A percentile compares a stretch with the other conserved stretches of the same genome.
Conservation (phyloP, 176 grass and related monocot genomes). For the Ananas comosus region DNA sequence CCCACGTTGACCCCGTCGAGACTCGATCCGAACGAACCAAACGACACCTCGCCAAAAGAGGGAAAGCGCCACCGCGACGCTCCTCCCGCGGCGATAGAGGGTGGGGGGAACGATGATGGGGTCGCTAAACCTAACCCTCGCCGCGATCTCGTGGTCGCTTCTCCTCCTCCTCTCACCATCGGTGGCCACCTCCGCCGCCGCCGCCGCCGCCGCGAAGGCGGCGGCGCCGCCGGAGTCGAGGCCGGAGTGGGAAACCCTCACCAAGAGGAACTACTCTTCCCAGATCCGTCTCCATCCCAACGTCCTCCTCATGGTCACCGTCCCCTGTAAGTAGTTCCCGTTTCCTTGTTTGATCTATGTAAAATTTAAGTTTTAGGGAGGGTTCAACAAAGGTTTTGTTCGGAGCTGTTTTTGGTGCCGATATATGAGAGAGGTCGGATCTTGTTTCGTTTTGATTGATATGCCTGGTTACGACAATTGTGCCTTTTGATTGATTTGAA, state of each 20-base stretch:
- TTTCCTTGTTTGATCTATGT: background rate
- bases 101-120: background rate
- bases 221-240: conserved; percentile 1
- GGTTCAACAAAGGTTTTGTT: no score
- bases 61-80: background rate
- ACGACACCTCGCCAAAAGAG: no score
- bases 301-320: conserved; percentile 59
- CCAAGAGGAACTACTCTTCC: conserved; percentile 66
- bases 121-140: conserved; percentile 15
- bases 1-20: no score
- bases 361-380: no score
- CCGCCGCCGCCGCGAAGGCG: background rate
- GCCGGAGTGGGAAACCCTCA: conserved; percentile 55
- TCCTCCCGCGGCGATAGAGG: background rate
- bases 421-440: background rate
- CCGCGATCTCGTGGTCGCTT: conserved; percentile 24
- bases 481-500: background rate
- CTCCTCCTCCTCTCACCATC: conserved; percentile 14
- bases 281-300: conserved; percentile 65
- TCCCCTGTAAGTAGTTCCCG: conserved; percentile 55
- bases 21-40: no score
- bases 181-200: background rate
- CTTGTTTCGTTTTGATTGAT: background rate
- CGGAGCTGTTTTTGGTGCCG: no score
- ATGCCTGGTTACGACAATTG: background rate